Conservation (phyloP, 2,329 filamentous ascomycete genomes). For the Colletotrichum chlorophyti region DNA sequence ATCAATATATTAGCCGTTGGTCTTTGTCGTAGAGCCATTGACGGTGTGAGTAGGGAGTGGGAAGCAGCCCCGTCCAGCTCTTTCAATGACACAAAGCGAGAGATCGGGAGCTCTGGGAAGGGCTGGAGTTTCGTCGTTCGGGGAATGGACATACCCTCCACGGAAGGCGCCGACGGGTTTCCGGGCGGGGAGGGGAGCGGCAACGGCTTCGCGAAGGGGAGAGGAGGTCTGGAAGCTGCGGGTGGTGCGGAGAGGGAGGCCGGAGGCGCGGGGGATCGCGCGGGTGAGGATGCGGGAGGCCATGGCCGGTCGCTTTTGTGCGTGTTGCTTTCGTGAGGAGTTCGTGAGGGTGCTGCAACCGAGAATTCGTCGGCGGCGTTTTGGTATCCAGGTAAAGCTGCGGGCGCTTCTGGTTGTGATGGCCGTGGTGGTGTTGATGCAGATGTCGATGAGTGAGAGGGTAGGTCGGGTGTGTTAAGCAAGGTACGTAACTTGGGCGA, state of each 20-base stretch:
- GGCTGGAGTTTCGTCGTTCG: too few relatives aligned
- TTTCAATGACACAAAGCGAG: too few relatives aligned
- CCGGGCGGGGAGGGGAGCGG: constrained; percentile 58
- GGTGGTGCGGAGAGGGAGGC: constrained; percentile 34
- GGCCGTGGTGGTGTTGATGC: background rate
- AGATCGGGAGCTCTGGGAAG: too few relatives aligned
- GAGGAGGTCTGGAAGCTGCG: constrained; percentile 60
- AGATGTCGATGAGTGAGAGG: too few relatives aligned
- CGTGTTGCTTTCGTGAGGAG: background rate
- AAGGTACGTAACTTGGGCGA: background rate
- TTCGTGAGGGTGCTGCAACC: too few relatives aligned
- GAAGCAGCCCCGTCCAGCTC: too few relatives aligned
- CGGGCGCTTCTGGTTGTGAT: too few relatives aligned
- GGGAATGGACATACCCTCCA: constrained; percentile 65
- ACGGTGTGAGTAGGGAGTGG: too few relatives aligned
- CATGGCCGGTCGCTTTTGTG: constrained; percentile 46
- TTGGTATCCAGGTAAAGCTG: too few relatives aligned
- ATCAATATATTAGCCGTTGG: background rate
- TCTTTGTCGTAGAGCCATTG: background rate
- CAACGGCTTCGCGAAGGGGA: constrained; percentile 49
- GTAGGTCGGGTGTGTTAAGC: background rate
- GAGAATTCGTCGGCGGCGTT: too few relatives aligned
- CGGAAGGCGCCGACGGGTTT: constrained; percentile 68
- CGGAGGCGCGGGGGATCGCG: constrained; percentile 39
- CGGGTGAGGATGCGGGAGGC: constrained; percentile 53